These are phyloP conservation scores for Aspergillus japonicus DNA, from an alignment of 2,329 filamentous ascomycete genomes.

Conservation along the genomic window DNA sequence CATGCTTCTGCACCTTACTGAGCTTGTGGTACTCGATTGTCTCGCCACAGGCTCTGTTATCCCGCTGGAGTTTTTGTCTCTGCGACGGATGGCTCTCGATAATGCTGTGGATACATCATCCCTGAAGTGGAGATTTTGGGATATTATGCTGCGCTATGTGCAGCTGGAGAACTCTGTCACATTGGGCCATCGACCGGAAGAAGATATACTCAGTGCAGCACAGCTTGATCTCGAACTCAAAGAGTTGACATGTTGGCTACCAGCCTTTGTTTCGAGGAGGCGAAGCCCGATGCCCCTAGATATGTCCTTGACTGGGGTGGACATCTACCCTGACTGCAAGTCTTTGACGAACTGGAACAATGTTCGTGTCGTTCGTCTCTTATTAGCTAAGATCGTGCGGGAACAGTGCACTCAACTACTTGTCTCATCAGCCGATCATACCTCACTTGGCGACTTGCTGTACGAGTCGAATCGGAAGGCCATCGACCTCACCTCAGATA, in stretches of 20 bases:
- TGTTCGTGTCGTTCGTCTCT: constrained; percentile 1
- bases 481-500: neutral
- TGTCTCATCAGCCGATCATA: neutral
- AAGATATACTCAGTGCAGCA: neutral
- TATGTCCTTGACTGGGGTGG: neutral
- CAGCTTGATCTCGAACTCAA: neutral
- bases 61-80: neutral
- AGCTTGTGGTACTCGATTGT: constrained; percentile 5
- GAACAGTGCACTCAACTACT: neutral
- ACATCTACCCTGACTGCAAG: neutral
- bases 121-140: constrained; percentile 4
- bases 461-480: neutral
- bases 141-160: constrained; percentile 3
- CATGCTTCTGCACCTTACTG: constrained; percentile 3
- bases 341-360: constrained; percentile 2
- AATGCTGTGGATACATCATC: constrained; percentile 2
- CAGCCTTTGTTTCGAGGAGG: neutral
- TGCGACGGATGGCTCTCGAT: neutral
- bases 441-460: neutral
- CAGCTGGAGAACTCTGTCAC: neutral
- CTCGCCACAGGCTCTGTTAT: constrained; percentile 2
- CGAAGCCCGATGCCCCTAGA: neutral
- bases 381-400: neutral
- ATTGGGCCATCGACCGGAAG: neutral
- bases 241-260: neutral